phyloP scores from a whole-genome alignment of 192 early-diverging fungal genomes.

The Coemansia sp. region DNA sequence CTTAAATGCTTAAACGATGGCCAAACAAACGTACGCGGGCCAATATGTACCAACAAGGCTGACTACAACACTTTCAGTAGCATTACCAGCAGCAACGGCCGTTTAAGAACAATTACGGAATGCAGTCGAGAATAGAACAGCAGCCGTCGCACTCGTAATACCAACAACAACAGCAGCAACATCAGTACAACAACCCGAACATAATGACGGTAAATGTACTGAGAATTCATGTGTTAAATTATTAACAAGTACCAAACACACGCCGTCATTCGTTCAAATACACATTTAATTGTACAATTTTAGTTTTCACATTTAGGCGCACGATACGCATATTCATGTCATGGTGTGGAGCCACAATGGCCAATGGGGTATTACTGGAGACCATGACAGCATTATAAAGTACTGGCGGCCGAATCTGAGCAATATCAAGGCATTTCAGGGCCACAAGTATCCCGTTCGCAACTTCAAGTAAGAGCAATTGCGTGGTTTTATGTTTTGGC shows the following conservation, averaged over 20 bases:
- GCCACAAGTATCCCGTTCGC: slow-evolving; percentile 83
- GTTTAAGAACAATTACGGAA: neutral
- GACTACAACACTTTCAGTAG: neutral
- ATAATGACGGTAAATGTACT: slow-evolving; percentile 61
- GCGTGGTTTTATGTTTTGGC: neutral
- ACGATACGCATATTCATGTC: slow-evolving; percentile 86
- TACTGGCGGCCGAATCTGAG: slow-evolving; percentile 98
- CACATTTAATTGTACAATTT: neutral
- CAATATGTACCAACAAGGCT: neutral
- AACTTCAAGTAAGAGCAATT: slow-evolving; percentile 74
- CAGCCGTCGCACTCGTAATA: neutral
- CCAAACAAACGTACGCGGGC: slow-evolving; percentile 29
- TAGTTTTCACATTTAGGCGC: slow-evolving; percentile 65
- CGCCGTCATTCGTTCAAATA: too few relatives aligned
- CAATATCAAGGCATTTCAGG: slow-evolving; percentile 80
- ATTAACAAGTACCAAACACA: too few relatives aligned
- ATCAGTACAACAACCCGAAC: neutral
- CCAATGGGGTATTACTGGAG: slow-evolving; percentile 92
- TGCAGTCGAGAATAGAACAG: neutral
- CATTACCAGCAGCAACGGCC: slow-evolving; percentile 3
- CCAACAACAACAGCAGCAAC: slow-evolving; percentile 24
- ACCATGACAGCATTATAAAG: slow-evolving; percentile 89
- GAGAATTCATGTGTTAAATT: neutral
- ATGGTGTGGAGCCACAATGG: slow-evolving; percentile 97
- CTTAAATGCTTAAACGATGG: slow-evolving; percentile 13